Conservation (phyloP, 1,284 basidiomycete species). For the Inonotus obliquus region DNA sequence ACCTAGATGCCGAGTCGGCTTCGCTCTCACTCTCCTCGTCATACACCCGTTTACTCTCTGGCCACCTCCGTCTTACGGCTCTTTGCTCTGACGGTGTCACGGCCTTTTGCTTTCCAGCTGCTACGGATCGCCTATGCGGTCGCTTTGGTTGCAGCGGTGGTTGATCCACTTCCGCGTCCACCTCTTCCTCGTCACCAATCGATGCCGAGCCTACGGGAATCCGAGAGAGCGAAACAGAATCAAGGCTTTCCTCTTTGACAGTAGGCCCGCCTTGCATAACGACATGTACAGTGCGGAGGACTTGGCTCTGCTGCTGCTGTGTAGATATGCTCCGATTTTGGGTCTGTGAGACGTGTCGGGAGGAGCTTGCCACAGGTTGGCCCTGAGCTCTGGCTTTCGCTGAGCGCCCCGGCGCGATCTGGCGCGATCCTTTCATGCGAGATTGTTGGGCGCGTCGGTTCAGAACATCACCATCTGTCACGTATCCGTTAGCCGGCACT, state of each 20-base stretch:
- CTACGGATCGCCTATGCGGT: neutral
- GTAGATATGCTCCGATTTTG: conserved; percentile 16
- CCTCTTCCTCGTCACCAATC: neutral
- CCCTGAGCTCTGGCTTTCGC: neutral
- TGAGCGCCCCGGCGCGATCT: neutral
- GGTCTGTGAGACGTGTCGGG: conserved; percentile 1
- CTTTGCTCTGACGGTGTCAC: neutral
- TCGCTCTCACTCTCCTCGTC: conserved; percentile 8
- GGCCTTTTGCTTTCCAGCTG: neutral
- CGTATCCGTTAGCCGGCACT: conserved; percentile 5
- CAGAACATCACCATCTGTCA: conserved; percentile 7
- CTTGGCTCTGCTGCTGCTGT: conserved; percentile 1
- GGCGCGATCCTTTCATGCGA: neutral
- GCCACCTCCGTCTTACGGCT: neutral
- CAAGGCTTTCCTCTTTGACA: conserved; percentile 40
- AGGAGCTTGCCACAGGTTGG: conserved; percentile 2
- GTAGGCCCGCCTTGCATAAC: conserved; percentile 34
- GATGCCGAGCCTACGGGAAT: conserved; percentile 15
- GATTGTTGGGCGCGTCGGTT: neutral
- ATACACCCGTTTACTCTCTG: conserved; percentile 7
- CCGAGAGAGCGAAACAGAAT: conserved; percentile 9
- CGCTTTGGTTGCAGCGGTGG: neutral
- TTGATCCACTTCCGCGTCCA: conserved; percentile 1
- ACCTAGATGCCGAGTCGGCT: neutral
- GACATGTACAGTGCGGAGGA: conserved; percentile 42